Evolutionary conservation across 345 rosid genomes (phyloP).

Genomic region (Populus davidiana): DNA sequence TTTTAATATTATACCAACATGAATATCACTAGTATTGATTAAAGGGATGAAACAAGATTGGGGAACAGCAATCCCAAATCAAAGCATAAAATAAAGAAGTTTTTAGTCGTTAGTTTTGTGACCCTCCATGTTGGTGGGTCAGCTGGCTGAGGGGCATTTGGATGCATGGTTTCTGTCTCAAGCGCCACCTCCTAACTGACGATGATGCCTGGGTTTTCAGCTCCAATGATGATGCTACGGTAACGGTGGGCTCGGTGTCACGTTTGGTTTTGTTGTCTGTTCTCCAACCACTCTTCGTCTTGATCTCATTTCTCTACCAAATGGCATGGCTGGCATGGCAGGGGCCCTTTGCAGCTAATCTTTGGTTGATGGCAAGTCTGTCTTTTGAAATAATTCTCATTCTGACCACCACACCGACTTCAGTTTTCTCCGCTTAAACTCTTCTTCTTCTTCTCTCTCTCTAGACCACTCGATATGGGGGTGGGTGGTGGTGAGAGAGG

Average conservation of each 20-base stretch:
- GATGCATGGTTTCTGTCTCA: constrained; percentile 11
- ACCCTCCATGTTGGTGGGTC: constrained; percentile 11
- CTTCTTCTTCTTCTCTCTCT: too few relatives aligned
- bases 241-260: constrained; percentile 13
- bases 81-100: not conserved
- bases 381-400: constrained; percentile 1
- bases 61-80: too few relatives aligned
- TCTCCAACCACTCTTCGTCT: constrained; percentile 5
- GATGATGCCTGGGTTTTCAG: constrained; percentile 14
- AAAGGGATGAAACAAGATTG: too few relatives aligned
- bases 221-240: constrained; percentile 16
- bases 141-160: not conserved
- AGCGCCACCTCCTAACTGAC: constrained; percentile 3
- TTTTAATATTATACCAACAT: too few relatives aligned
- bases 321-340: not conserved
- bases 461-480: too few relatives aligned
- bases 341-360: constrained; percentile 20
- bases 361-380: constrained; percentile 25
- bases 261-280: constrained; percentile 12
- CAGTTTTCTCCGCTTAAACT: too few relatives aligned
- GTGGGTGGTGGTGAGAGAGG: too few relatives aligned
- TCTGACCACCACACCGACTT: too few relatives aligned
- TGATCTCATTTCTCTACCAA: not conserved
- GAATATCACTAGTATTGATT: too few relatives aligned
- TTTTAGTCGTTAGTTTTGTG: constrained; percentile 7